These are phyloP conservation scores for Ceratocystis ficicola DNA, from an alignment of 2,329 filamentous ascomycete species.

Conservation along the genomic window DNA sequence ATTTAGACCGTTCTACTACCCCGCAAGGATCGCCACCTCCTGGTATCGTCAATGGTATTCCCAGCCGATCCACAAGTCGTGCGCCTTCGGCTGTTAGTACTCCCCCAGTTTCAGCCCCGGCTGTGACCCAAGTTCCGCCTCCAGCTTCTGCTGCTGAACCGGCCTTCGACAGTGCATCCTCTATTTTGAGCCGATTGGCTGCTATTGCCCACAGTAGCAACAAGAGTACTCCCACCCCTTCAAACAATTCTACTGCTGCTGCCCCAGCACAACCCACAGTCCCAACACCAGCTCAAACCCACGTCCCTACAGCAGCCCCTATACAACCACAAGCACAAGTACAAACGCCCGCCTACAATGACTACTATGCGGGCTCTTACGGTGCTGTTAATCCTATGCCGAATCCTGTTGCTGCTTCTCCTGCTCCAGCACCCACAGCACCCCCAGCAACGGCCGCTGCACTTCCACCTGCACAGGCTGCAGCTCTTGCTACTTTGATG, in stretches of 20 bases:
- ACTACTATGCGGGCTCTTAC: constrained; percentile 13
- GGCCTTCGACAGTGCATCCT: constrained; percentile 38
- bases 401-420: constrained; percentile 23
- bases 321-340: constrained; percentile 17
- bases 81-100: constrained; percentile 29
- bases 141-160: constrained; percentile 27
- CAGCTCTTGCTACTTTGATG: constrained; percentile 19
- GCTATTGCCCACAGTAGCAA: constrained; percentile 67
- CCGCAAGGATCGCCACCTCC: constrained; percentile 51
- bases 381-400: constrained; percentile 25
- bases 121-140: constrained; percentile 31
- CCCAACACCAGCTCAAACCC: constrained; percentile 10
- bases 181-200: constrained; percentile 49
- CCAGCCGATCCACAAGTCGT: constrained; percentile 23
- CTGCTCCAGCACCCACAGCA: constrained; percentile 25
- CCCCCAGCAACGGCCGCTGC: background rate
- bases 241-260: constrained; percentile 32
- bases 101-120: constrained; percentile 27
- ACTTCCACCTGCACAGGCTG: constrained; percentile 17
- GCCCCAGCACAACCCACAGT: constrained; percentile 23
- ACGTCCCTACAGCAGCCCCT: constrained; percentile 29
- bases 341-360: constrained; percentile 6
- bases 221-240: constrained; percentile 34
- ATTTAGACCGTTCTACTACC: constrained; percentile 55
- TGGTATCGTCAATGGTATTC: constrained; percentile 33